These are phyloP conservation scores for Venturia effusa DNA, from an alignment of 2,329 filamentous ascomycete species.

Conservation along the genomic window DNA sequence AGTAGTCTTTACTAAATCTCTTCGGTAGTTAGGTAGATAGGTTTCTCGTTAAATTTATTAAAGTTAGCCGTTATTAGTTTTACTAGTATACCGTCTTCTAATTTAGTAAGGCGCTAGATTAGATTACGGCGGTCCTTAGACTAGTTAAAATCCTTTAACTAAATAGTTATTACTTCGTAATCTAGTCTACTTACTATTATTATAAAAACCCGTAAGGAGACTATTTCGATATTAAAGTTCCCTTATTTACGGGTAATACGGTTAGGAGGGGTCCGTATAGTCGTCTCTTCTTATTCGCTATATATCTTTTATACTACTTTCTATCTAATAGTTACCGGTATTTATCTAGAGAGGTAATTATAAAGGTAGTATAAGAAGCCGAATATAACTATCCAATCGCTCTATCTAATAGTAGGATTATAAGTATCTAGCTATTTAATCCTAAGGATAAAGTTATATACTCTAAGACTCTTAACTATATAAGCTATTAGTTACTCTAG, in stretches of 20 bases:
- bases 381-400: background rate
- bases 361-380: background rate
- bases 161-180: background rate
- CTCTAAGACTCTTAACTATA: no score
- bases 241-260: no score
- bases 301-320: no score
- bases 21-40: no score
- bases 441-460: background rate
- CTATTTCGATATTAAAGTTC: background rate
- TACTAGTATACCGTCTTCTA: background rate
- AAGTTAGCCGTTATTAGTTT: background rate
- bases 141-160: background rate
- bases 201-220: background rate
- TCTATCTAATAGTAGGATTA: no score
- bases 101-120: background rate
- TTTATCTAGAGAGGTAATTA: background rate
- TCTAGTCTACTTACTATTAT: background rate
- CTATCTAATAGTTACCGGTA: background rate
- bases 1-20: no score
- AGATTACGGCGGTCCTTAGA: background rate
- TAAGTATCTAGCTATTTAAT: no score
- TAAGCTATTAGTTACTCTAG: background rate
- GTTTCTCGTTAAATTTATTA: background rate
- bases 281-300: background rate
- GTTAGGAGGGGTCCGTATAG: no score